A percentile compares a stretch with the other conserved stretches of the same genome.
Conservation (phyloP, 352 stramenopile genomes). For the Pythium aphanidermatum region DNA sequence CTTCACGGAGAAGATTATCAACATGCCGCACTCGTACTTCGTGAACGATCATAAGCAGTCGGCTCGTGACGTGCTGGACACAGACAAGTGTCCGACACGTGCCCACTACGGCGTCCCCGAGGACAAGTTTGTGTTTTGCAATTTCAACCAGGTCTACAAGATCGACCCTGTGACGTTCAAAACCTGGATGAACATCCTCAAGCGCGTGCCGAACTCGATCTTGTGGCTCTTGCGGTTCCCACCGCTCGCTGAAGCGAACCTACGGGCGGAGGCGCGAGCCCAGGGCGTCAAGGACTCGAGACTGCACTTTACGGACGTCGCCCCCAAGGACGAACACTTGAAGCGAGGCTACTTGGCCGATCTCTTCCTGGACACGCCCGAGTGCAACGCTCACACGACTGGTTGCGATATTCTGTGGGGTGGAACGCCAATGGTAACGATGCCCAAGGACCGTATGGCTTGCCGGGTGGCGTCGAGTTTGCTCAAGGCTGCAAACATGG, state of each 20-base stretch:
- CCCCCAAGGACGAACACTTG: constrained; percentile 88
- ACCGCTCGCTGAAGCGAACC: constrained; percentile 76
- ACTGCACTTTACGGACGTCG: constrained; percentile 83
- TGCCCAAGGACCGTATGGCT: constrained; percentile 88
- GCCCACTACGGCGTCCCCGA: constrained; percentile 87
- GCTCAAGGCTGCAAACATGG: constrained; percentile 69
- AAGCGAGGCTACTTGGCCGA: constrained; percentile 84
- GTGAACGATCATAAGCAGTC: constrained; percentile 92
- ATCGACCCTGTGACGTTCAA: constrained; percentile 90
- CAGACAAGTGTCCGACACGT: constrained; percentile 67
- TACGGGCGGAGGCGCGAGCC: constrained; percentile 71
- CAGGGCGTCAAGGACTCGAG: constrained; percentile 63
- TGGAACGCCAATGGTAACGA: constrained; percentile 88
- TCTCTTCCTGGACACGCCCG: constrained; percentile 90
- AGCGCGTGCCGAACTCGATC: constrained; percentile 86
- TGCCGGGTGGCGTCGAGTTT: constrained; percentile 86
- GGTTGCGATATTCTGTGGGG: constrained; percentile 91
- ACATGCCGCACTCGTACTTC: constrained; percentile 91
- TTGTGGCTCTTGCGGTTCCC: constrained; percentile 90
- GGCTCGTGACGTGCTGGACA: constrained; percentile 72
- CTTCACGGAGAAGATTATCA: constrained; percentile 89
- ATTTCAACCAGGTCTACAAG: constrained; percentile 96
- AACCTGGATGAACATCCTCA: constrained; percentile 92
- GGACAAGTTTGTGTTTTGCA: constrained; percentile 93
- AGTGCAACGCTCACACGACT: constrained; percentile 91